Base-by-base conservation (phyloP, 2,329 filamentous ascomycete species). In the Esteya vermicola region DNA sequence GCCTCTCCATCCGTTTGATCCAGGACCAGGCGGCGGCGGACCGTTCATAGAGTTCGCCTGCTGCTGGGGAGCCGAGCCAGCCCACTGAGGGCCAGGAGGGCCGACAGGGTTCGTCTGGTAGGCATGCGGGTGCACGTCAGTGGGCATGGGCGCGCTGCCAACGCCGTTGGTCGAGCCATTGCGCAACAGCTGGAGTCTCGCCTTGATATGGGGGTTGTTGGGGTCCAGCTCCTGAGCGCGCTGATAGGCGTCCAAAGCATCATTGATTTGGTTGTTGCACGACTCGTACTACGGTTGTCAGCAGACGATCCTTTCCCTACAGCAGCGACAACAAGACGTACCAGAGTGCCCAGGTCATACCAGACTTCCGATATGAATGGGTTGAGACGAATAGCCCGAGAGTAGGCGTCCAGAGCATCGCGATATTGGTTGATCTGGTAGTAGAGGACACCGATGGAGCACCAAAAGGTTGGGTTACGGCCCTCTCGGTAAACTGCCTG, bases 361-460 rank as follows among this genome's bases (percentile, higher is more conserved):
- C 91, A 98, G 38, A 98, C 91, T 60, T 98, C 91, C 2, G 88
- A 95, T 48, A 98, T 96, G 66, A 93, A 95, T 6, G 91, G 91
- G 57, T 96, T 98, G 52, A 98, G 64, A 41, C 91, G 81, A 52
- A 96, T 98, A 35, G 91, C 91, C 45, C 91, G 83, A 45, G 88
- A 95, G 62, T 96, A 98, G 30, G 91, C 91, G 64, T 98, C 91
- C 39, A 98, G 73, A 4, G 91, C 91, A 66, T 98, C 91, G 43
- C 91, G 80, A 63, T 98, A 98, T 64, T 98, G 91, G 62, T 96
- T 98, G 67, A 98, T 98, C 63, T 96, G 91, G 64, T 96, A 98
- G 60, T 98, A 98, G 44, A 98, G 72, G 14, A 98, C 91, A 57
- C 91, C 91, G 56, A 98, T 98, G 9, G 89, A 96, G 66, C 91